phyloP scores from a whole-genome alignment of 768 basidiomycete species.

The Cystobasidium onofrii region DNA sequence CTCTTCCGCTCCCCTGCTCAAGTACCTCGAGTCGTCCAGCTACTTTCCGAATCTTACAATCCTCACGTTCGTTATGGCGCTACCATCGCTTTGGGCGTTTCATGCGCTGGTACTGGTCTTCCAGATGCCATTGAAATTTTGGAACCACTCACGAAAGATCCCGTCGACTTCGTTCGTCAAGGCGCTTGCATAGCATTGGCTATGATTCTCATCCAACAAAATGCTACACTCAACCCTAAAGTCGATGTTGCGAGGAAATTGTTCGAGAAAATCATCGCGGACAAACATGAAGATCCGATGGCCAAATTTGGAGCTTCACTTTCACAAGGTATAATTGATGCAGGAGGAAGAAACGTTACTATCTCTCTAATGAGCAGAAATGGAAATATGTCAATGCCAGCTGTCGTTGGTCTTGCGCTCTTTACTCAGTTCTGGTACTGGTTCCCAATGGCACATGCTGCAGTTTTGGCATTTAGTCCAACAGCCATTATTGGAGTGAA shows the following conservation, averaged over 20 bases:
- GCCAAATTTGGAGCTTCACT: slow-evolving; percentile 94
- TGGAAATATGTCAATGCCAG: slow-evolving; percentile 82
- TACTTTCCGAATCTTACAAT: slow-evolving; percentile 95
- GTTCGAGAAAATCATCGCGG: slow-evolving; percentile 77
- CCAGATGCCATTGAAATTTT: slow-evolving; percentile 93
- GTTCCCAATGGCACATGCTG: slow-evolving; percentile 93
- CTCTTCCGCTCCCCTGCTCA: slow-evolving; percentile 94
- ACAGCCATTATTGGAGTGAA: slow-evolving; percentile 90
- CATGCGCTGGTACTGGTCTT: slow-evolving; percentile 92
- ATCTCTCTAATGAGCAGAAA: slow-evolving; percentile 87
- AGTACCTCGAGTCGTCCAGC: slow-evolving; percentile 91
- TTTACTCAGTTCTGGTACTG: slow-evolving; percentile 99
- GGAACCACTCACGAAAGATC: slow-evolving; percentile 96
- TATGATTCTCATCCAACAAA: slow-evolving; percentile 94
- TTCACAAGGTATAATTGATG: slow-evolving; percentile 94
- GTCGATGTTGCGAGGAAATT: slow-evolving; percentile 69
- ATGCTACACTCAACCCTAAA: slow-evolving; percentile 78
- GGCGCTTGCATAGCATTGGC: slow-evolving; percentile 91
- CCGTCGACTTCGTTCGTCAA: slow-evolving; percentile 96
- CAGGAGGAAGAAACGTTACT: slow-evolving; percentile 91
- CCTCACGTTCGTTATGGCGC: slow-evolving; percentile 97
- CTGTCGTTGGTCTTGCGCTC: slow-evolving; percentile 94
- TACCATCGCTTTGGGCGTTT: slow-evolving; percentile 89
- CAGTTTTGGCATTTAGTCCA: slow-evolving; percentile 84
- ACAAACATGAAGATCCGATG: slow-evolving; percentile 99